Percentiles rank a stretch among this genome's conserved stretches.
Conservation (phyloP, 352 stramenopile species). For the Phytophthora sansomeana region DNA sequence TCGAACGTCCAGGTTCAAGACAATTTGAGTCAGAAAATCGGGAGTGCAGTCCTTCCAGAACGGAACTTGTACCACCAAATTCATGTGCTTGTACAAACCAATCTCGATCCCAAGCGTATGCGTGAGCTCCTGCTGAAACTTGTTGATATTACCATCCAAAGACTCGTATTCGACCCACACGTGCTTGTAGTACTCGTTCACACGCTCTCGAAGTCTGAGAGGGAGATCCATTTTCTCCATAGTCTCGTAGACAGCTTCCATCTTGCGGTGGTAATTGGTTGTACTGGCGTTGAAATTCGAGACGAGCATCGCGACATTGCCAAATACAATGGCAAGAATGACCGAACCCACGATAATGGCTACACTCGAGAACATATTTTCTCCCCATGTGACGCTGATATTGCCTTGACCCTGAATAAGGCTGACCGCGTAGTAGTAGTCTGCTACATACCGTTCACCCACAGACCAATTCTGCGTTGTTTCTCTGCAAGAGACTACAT, state of each 20-base stretch:
- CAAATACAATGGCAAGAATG: conserved; percentile 63
- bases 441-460: conserved; percentile 40
- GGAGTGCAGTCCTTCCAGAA: conserved; percentile 52
- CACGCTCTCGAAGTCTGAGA: conserved; percentile 35
- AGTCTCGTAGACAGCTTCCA: conserved; percentile 58
- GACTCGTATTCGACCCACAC: conserved; percentile 56
- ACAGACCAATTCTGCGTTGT: neutral
- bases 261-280: conserved; percentile 67
- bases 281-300: conserved; percentile 58
- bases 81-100: conserved; percentile 48
- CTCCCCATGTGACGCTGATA: neutral
- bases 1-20: conserved; percentile 36
- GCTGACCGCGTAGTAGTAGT: conserved; percentile 43
- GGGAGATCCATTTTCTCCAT: conserved; percentile 62
- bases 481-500: conserved; percentile 18
- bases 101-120: conserved; percentile 53
- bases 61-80: conserved; percentile 40
- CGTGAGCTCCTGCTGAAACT: conserved; percentile 49
- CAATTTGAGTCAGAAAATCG: conserved; percentile 52
- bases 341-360: conserved; percentile 55
- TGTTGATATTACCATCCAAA: conserved; percentile 42
- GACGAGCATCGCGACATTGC: conserved; percentile 62
- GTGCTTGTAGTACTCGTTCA: conserved; percentile 58
- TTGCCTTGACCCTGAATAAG: conserved; percentile 64
- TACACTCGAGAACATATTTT: conserved; percentile 48